Evolutionary conservation across 352 stramenopile genomes (phyloP).

Genomic region (Peronospora farinosa): DNA sequence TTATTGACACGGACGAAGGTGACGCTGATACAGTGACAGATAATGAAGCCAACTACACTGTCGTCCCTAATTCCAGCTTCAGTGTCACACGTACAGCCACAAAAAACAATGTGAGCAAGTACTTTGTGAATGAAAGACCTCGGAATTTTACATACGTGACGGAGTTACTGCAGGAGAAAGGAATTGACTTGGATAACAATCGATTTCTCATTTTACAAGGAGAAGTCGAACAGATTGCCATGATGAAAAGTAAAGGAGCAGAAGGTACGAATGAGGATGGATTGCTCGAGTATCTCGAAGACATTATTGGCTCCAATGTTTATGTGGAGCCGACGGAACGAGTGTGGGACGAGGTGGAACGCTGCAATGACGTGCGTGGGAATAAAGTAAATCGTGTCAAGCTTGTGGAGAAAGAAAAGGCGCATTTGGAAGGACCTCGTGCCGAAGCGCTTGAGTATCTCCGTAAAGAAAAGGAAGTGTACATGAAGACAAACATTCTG

Average conservation of each 20-base stretch:
- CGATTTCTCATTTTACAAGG: constrained; percentile 98
- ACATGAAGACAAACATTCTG: constrained; percentile 93
- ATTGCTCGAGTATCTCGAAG: constrained; percentile 98
- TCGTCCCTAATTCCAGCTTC: constrained; percentile 88
- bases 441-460: constrained; percentile 92
- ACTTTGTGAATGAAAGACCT: constrained; percentile 92
- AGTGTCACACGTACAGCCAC: constrained; percentile 92
- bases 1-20: constrained; percentile 68
- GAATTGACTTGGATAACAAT: constrained; percentile 99
- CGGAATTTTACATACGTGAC: constrained; percentile 94
- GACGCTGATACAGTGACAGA: constrained; percentile 12
- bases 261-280: constrained; percentile 92
- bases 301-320: constrained; percentile 99
- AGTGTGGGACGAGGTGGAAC: constrained; percentile 91
- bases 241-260: constrained; percentile 99
- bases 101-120: constrained; percentile 94
- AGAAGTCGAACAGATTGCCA: constrained; percentile 96
- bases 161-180: constrained; percentile 89
- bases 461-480: constrained; percentile 93
- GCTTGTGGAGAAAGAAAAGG: constrained; percentile 96
- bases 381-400: constrained; percentile 98
- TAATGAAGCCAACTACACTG: constrained; percentile 88
- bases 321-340: constrained; percentile 94
- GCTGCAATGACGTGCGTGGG: constrained; percentile 84
- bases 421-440: constrained; percentile 91